Conservation (phyloP, 495 filamentous ascomycete species). For the Penicillium paxilli region DNA sequence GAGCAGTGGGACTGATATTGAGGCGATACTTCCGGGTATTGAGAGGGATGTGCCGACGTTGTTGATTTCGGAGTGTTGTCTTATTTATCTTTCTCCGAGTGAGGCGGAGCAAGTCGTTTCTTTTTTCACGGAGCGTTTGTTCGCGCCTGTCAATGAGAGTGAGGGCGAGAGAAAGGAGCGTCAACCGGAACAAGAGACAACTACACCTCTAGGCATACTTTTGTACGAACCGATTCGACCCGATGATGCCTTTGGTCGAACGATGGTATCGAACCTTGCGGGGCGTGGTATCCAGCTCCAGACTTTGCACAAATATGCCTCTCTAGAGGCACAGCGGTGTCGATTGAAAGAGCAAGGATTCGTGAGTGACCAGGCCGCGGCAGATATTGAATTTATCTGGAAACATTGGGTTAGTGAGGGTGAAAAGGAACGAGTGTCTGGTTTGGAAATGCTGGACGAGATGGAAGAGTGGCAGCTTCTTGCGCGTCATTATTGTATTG, state of each 20-base stretch:
- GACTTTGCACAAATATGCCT: slow-evolving; percentile 71
- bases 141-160: slow-evolving; percentile 10
- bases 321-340: slow-evolving; percentile 61
- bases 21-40: slow-evolving; percentile 31
- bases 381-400: slow-evolving; percentile 76
- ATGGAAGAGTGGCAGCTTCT: slow-evolving; percentile 92
- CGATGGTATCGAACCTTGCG: slow-evolving; percentile 90
- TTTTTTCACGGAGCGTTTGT: slow-evolving; percentile 61
- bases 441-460: slow-evolving; percentile 88
- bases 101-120: slow-evolving; percentile 63
- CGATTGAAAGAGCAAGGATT: slow-evolving; percentile 67
- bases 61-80: slow-evolving; percentile 89
- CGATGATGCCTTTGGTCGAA: slow-evolving; percentile 79
- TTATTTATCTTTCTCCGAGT: slow-evolving; percentile 74
- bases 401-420: slow-evolving; percentile 63
- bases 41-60: slow-evolving; percentile 70
- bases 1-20: slow-evolving; percentile 19
- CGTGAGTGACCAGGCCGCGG: slow-evolving; percentile 50
- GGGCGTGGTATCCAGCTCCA: slow-evolving; percentile 81
- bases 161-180: background rate
- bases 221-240: slow-evolving; percentile 90
- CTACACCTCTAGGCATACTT: slow-evolving; percentile 58
- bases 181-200: background rate
- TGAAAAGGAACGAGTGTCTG: slow-evolving; percentile 81
- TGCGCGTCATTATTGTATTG: slow-evolving; percentile 85